These are phyloP conservation scores for Backusella psychrophila DNA, from an alignment of 192 early-diverging fungal genomes.

Conservation along the genomic window DNA sequence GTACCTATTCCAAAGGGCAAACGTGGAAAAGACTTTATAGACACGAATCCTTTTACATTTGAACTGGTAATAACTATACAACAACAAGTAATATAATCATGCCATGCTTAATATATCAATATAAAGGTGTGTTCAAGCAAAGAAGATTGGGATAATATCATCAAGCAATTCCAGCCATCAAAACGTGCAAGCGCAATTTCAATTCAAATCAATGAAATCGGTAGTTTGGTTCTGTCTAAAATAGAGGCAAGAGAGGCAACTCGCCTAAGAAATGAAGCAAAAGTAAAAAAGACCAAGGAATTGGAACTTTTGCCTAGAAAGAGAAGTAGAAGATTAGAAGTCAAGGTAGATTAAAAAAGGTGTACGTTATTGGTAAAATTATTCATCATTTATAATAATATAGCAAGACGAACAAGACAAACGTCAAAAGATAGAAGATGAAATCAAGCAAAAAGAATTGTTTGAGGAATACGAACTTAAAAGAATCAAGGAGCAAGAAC, in stretches of 20 bases:
- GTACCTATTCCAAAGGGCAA: neutral
- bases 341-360: neutral
- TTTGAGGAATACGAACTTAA: neutral
- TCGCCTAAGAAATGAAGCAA: neutral
- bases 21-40: neutral
- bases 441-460: neutral
- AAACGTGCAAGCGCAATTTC: neutral
- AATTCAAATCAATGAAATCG: neutral
- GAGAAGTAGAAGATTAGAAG: constrained; percentile 11
- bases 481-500: neutral
- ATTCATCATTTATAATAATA: neutral
- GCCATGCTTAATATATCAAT: neutral
- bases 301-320: constrained; percentile 11
- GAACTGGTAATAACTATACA: neutral
- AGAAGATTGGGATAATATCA: neutral
- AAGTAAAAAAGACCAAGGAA: neutral
- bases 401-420: neutral
- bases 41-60: constrained; percentile 5
- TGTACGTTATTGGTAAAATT: no score
- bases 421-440: neutral
- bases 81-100: neutral
- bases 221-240: neutral
- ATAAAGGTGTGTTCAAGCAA: neutral
- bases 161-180: neutral
- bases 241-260: neutral